These are phyloP conservation scores for Zoysia pacifica DNA, from an alignment of 176 grass and related monocot genomes.

Conservation along the genomic window DNA sequence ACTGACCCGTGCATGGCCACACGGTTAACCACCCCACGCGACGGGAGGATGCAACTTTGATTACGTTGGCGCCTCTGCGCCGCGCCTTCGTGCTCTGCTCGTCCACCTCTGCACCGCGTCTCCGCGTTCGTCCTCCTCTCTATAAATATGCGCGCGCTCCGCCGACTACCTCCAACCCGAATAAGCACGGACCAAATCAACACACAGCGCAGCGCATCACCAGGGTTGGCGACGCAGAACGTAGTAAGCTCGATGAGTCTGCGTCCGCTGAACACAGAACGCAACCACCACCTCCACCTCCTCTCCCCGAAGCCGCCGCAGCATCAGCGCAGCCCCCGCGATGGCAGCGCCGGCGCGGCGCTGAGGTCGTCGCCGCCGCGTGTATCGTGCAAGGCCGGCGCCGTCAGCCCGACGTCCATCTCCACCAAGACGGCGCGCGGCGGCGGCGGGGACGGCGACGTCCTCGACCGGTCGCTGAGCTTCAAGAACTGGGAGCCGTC, in stretches of 20 bases:
- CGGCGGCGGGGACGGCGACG: not conserved
- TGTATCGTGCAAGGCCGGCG: conserved; percentile 16
- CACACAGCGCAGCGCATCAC: not conserved
- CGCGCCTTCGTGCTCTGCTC: no score
- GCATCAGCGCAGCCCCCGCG: conserved; percentile 20
- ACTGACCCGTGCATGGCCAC: no score
- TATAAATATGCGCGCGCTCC: not conserved
- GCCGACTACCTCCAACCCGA: not conserved
- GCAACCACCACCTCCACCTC: conserved; percentile 19
- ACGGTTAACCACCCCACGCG: no score
- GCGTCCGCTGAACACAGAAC: conserved; percentile 53
- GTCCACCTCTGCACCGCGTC: not conserved
- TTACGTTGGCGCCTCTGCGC: no score
- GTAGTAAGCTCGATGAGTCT: conserved; percentile 26
- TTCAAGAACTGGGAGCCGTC: conserved; percentile 79
- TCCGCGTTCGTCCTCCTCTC: not conserved
- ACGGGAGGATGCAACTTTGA: no score
- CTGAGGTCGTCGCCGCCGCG: conserved; percentile 44
- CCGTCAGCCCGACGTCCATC: not conserved
- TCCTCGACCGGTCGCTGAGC: conserved; percentile 70
- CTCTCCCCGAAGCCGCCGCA: conserved; percentile 32
- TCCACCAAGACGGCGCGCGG: conserved; percentile 45
- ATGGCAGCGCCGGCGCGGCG: not conserved
- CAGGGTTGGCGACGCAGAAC: no score
- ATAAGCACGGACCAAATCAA: not conserved